Base-by-base conservation (phyloP, 2,329 filamentous ascomycete species). In the Hymenoscyphus occultus region DNA sequence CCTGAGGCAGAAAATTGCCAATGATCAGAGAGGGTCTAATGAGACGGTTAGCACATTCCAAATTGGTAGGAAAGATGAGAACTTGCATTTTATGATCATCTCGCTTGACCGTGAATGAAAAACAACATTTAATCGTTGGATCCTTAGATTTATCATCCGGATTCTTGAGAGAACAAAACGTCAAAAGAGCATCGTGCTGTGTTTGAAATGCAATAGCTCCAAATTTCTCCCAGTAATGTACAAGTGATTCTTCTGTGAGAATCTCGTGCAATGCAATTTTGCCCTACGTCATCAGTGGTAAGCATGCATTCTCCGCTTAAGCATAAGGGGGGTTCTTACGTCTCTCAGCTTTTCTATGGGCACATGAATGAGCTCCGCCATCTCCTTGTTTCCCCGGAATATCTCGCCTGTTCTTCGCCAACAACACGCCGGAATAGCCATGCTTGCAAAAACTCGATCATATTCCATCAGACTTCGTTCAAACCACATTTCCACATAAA, bases 201-300 rank as follows among this genome's bases (percentile, higher is more conserved):
- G 90, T 87, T 75, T 99, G 95, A 77, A 99, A 99, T 10, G 95
- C 96, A 72, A 99, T 98, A 5, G 93, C 94, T 60, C 94, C 93
- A 74, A 99, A 99, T 74, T 99, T 97, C 78, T 99, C 95, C 95
- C 95, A 99, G 74, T 99, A 99, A 72, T 92, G 91, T 63, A 98
- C 95, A 67, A 97, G 86, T 51, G 93, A 96, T 67, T 96, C 92
- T 79, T 99, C 95, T 2, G 92, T 93, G 56, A 99, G 86, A 68
- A 99, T 96, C 76, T 99, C 93, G 76, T 99, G 95, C 59, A 99
- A 85, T 13, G 95, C 92, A 69, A 98, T 89, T 73, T 96, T 96
- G 67, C 95, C 95, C 93, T 97, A 67, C 32, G 39, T 64, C 3
- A 12, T 56, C 31, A 31, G 4, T 19, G 2, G 40, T 67, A 40